Conservation (phyloP, 2,329 filamentous ascomycete genomes). For the Alternaria metachromatica region DNA sequence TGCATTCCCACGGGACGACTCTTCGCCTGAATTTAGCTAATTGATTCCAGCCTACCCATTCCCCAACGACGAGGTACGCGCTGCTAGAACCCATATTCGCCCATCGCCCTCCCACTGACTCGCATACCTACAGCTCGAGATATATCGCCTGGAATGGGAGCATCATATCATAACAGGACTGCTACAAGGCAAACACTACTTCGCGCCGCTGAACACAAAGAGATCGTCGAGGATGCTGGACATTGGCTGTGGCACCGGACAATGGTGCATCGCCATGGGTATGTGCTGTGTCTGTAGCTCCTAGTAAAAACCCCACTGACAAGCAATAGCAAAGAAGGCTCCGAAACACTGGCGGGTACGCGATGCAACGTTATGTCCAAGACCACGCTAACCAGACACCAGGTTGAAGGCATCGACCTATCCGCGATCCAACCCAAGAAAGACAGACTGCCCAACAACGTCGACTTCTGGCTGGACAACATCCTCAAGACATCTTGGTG, state of each 20-base stretch:
- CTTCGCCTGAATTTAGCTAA: constrained; percentile 25
- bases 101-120: constrained; percentile 19
- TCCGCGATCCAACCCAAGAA: constrained; percentile 50
- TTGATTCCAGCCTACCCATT: constrained; percentile 46
- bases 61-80: constrained; percentile 47
- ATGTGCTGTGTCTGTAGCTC: constrained; percentile 15
- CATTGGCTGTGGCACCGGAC: constrained; percentile 52
- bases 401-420: constrained; percentile 53
- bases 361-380: neutral
- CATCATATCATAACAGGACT: constrained; percentile 48
- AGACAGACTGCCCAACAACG: constrained; percentile 67
- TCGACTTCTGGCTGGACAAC: constrained; percentile 77
- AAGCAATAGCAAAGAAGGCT: constrained; percentile 39
- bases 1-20: constrained; percentile 6
- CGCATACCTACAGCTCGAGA: constrained; percentile 39
- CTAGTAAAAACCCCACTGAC: constrained; percentile 24
- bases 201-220: constrained; percentile 43
- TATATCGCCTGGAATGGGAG: constrained; percentile 48
- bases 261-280: constrained; percentile 54
- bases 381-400: constrained; percentile 20
- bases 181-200: constrained; percentile 44
- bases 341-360: constrained; percentile 40
- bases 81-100: constrained; percentile 1
- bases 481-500: constrained; percentile 65
- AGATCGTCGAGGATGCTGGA: constrained; percentile 48